A percentile compares a stretch with the other conserved stretches of the same genome.
Conservation (phyloP, 192 early-diverging fungal genomes). For the Entomortierella chlamydospora region DNA sequence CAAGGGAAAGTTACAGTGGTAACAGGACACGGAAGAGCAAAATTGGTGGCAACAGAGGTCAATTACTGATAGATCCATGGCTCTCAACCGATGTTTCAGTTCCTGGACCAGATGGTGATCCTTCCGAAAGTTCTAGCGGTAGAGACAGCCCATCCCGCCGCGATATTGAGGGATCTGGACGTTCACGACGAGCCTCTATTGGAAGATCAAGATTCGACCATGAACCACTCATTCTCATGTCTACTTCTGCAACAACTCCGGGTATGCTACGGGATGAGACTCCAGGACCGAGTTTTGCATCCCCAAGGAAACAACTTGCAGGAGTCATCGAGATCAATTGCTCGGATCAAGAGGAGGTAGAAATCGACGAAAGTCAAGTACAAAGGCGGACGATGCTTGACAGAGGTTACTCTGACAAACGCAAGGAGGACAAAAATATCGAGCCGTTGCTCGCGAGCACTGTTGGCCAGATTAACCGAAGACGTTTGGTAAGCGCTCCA, state of each 20-base stretch:
- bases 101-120: background rate
- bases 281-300: constrained; percentile 6
- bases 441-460: too few species aligned
- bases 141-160: background rate
- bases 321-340: constrained; percentile 17
- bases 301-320: constrained; percentile 9
- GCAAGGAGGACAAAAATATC: background rate
- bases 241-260: constrained; percentile 8
- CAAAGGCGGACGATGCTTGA: background rate
- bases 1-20: background rate
- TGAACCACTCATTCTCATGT: constrained; percentile 24
- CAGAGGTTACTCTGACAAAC: background rate
- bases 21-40: background rate
- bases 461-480: background rate
- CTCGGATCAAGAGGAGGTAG: constrained; percentile 23
- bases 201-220: constrained; percentile 16
- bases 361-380: constrained; percentile 8
- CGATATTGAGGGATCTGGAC: background rate
- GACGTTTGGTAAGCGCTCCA: background rate
- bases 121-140: background rate
- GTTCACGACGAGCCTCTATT: background rate
- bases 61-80: constrained; percentile 37
- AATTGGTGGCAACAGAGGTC: constrained; percentile 47
- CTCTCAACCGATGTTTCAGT: constrained; percentile 13
- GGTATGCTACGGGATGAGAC: constrained; percentile 5